These are phyloP conservation scores for Pichia phayaonensis DNA, from an alignment of 805 yeast species.

Conservation along the genomic window DNA sequence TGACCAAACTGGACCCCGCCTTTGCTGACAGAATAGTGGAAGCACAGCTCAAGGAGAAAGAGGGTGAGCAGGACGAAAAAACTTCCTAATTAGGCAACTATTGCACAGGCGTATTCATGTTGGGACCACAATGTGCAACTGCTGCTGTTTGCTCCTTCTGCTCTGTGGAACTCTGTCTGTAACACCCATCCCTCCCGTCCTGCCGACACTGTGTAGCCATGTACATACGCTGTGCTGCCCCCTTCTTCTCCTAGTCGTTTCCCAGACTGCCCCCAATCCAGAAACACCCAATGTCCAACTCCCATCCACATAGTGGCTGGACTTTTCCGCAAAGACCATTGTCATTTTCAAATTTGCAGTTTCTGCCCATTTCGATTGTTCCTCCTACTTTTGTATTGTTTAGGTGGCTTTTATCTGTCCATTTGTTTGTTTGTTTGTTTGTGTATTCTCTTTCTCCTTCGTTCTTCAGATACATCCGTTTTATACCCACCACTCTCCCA, in stretches of 20 bases:
- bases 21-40: background rate
- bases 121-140: background rate
- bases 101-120: background rate
- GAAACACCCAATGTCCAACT: too few relatives aligned
- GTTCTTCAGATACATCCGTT: background rate
- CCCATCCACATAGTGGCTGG: background rate
- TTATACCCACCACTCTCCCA: background rate
- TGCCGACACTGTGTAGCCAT: too few relatives aligned
- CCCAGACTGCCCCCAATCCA: too few relatives aligned
- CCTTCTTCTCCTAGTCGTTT: too few relatives aligned
- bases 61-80: background rate
- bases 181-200: too few relatives aligned
- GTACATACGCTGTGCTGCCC: too few relatives aligned
- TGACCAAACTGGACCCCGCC: background rate
- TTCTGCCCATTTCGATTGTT: background rate
- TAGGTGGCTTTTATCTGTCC: background rate
- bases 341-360: background rate
- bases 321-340: background rate
- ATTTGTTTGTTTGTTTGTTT: background rate
- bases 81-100: background rate
- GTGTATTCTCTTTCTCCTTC: background rate
- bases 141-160: too few relatives aligned
- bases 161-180: too few relatives aligned
- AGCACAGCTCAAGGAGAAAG: background rate
- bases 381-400: background rate